phyloP scores from a whole-genome alignment of 805 yeast species.

The Diddensiella santjacobensis region DNA sequence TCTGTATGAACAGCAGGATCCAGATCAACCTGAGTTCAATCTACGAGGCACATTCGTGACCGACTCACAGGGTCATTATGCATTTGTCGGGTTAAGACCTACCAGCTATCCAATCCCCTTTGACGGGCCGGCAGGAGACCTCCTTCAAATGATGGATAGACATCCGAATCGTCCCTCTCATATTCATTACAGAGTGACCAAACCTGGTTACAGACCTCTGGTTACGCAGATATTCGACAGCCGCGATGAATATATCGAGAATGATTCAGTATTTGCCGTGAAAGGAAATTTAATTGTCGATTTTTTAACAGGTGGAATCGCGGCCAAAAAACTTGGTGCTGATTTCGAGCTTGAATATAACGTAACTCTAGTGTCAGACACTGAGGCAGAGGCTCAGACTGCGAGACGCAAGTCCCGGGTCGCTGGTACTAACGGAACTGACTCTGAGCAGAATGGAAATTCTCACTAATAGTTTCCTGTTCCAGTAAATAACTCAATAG shows the following conservation, averaged over 20 bases:
- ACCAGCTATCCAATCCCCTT: constrained; percentile 39
- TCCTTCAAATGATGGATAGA: constrained; percentile 34
- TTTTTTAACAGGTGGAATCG: background rate
- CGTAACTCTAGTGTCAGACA: background rate
- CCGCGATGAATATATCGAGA: constrained; percentile 4
- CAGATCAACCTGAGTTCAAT: constrained; percentile 36
- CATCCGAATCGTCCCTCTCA: constrained; percentile 40
- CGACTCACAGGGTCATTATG: constrained; percentile 29
- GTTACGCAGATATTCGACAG: constrained; percentile 33
- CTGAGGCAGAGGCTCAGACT: background rate
- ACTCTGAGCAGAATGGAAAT: too few species aligned
- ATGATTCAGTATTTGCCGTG: constrained; percentile 10
- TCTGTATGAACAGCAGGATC: constrained; percentile 35
- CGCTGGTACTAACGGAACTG: too few species aligned
- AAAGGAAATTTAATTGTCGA: constrained; percentile 8
- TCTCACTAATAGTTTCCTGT: too few species aligned
- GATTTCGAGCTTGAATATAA: background rate
- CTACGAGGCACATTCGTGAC: constrained; percentile 35
- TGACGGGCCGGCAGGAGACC: constrained; percentile 39
- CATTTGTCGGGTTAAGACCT: constrained; percentile 34
- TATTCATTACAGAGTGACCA: constrained; percentile 31
- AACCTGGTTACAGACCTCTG: constrained; percentile 31
- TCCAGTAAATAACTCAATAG: too few species aligned
- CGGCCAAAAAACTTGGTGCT: background rate
- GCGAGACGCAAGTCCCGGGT: background rate